Base-by-base conservation (phyloP, 1,139 yeast species). In the Candida glucosophila region DNA sequence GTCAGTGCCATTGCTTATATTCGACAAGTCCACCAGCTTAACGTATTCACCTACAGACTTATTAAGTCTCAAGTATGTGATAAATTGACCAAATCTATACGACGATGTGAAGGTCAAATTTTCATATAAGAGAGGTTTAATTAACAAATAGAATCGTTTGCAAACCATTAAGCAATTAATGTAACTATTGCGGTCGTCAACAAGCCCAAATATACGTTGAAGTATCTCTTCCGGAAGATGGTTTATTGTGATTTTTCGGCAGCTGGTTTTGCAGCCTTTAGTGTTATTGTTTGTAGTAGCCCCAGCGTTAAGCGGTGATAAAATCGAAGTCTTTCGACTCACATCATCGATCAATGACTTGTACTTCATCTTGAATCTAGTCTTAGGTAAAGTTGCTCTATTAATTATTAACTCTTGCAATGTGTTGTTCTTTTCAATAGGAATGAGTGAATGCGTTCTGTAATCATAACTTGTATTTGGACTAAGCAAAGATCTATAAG, bases 31-130 rank as follows among this genome's bases (percentile, higher is more conserved):
- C 22, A 83, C 46, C 0, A 44, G 34, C 36, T 61, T 63, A 3
- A 82, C 80, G 32, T 64, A 58, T 12, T 45, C 43, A 0, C 88
- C 88, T 24, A 78, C 62, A 4, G 56, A 57, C 3, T 70, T 61
- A 36, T 69, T 69, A 26, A 67, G 55, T 23, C 80, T 57, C 12
- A 83, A 49, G 6, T 75, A 65, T 2, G 86, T 64, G 6, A 83
- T 73, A 43, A 83, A 76, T 49, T 82, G 94, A 1, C 82, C 90
- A 30, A 81, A 68, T 24, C 94, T 55, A 43, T 77, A 83, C 4
- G 86, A 74, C 4, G 90, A 75, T 0, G 71, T 64, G 38, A 83
- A 67, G 10, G 41, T 36, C 9, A 86, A 70, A n/a, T 52, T 36
- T 12, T 55, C 47, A 44, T 80, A 83, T 12, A 80, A 51, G 17